These are phyloP conservation scores for Thalassia testudinum DNA, from an alignment of 116 monocot species.

Conservation along the genomic window DNA sequence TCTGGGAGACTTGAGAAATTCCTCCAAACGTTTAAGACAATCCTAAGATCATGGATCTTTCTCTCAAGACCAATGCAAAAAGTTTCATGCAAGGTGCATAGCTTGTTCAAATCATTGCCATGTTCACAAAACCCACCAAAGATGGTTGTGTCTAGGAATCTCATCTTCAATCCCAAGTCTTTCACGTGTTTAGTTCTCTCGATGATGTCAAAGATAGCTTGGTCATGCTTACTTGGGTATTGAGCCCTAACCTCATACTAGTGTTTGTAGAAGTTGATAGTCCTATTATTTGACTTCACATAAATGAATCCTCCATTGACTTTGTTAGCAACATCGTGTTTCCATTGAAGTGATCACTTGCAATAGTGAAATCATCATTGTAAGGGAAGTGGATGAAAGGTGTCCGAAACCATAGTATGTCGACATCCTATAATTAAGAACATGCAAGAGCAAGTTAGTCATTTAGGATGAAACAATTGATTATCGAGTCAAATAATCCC, in stretches of 20 bases:
- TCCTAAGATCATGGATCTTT: constrained; percentile 4
- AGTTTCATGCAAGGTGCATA: constrained; percentile 15
- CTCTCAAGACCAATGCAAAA: constrained; percentile 8
- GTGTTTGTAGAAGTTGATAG: constrained; percentile 13
- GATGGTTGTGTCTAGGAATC: constrained; percentile 7
- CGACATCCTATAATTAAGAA: constrained; percentile 6
- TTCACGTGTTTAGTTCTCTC: background rate
- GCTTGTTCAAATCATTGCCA: constrained; percentile 2
- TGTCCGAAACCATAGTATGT: constrained; percentile 19
- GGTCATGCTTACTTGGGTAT: constrained; percentile 2
- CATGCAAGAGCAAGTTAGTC: too few species aligned
- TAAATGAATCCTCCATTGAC: constrained; percentile 12
- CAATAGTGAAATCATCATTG: constrained; percentile 11
- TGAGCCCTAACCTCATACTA: constrained; percentile 9
- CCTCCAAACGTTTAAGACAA: constrained; percentile 10
- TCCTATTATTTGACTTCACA: constrained; percentile 12
- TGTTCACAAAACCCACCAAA: constrained; percentile 11
- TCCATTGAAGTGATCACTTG: constrained; percentile 8
- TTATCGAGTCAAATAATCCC: too few species aligned
- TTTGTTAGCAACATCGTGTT: background rate
- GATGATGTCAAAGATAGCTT: constrained; percentile 11
- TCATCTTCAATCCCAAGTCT: background rate
- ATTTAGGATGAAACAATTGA: too few species aligned
- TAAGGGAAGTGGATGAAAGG: constrained; percentile 6
- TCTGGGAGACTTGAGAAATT: background rate